phyloP scores from a whole-genome alignment of 768 basidiomycete species.

The Trametes villosa region DNA sequence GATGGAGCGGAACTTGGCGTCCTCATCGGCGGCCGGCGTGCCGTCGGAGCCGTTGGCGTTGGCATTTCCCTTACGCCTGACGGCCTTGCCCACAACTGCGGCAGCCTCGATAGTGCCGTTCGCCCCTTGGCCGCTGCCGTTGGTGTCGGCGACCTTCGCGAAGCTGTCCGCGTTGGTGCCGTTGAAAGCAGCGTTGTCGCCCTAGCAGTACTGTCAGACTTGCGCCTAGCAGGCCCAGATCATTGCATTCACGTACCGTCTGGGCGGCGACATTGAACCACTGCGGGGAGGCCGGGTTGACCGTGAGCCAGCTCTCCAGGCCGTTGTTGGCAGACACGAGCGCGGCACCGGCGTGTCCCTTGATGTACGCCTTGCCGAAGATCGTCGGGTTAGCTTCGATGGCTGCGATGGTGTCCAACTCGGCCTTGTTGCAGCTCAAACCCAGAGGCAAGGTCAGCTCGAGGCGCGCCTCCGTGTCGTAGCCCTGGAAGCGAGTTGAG shows the following conservation, averaged over 20 bases:
- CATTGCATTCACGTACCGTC: not conserved
- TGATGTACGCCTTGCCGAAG: conserved; percentile 7
- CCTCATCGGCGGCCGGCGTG: not conserved
- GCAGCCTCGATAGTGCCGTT: too few relatives aligned
- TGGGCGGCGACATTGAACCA: not conserved
- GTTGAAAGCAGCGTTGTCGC: not conserved
- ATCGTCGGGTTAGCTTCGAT: not conserved
- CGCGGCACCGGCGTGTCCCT: not conserved
- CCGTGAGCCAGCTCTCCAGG: not conserved
- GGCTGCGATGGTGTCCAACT: not conserved
- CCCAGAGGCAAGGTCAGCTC: not conserved
- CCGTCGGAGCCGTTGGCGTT: too few relatives aligned
- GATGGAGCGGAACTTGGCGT: conserved; percentile 3
- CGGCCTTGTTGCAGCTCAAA: conserved; percentile 4
- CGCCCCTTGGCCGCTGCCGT: too few relatives aligned
- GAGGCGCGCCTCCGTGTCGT: not conserved
- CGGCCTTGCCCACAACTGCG: not conserved
- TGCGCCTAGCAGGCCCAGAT: not conserved
- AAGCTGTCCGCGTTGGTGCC: not conserved
- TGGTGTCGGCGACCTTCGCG: not conserved
- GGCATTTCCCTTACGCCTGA: not conserved
- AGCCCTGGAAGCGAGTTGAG: not conserved
- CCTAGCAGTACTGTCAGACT: not conserved
- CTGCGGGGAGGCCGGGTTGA: not conserved
- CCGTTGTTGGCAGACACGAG: not conserved